Evolutionary conservation across 257 asterid species (phyloP).

Genomic region (Solanum verrucosum): DNA sequence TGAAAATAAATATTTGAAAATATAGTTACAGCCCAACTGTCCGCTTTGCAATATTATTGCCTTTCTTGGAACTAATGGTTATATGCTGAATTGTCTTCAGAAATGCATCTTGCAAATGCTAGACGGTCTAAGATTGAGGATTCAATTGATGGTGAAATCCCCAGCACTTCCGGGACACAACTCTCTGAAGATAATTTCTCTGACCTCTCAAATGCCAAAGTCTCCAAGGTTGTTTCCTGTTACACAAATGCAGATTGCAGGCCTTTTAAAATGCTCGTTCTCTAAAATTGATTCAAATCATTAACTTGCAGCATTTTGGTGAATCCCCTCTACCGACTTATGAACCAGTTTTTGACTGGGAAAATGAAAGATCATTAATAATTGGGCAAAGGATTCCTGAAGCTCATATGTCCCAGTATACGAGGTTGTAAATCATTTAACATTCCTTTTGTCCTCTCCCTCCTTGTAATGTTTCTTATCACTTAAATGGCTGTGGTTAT

Average conservation of each 20-base stretch:
- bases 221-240: slow-evolving; percentile 35
- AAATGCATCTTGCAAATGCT: slow-evolving; percentile 78
- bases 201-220: slow-evolving; percentile 38
- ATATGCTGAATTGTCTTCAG: slow-evolving; percentile 29
- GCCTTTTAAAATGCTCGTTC: background rate
- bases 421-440: slow-evolving; percentile 45
- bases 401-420: slow-evolving; percentile 65
- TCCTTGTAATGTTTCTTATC: background rate
- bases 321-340: slow-evolving; percentile 93
- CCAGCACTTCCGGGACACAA: slow-evolving; percentile 78
- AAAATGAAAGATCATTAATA: slow-evolving; percentile 77
- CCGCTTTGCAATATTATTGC: background rate
- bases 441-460: background rate
- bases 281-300: slow-evolving; percentile 5
- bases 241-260: background rate
- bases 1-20: background rate
- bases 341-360: slow-evolving; percentile 99
- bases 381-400: slow-evolving; percentile 95
- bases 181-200: slow-evolving; percentile 33
- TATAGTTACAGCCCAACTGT: background rate
- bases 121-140: slow-evolving; percentile 57
- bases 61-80: background rate
- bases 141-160: slow-evolving; percentile 59
- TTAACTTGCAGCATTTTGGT: slow-evolving; percentile 85
- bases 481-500: slow-evolving; percentile 21